Conservation (phyloP, 495 filamentous ascomycete genomes). For the Neurospora discreta region DNA sequence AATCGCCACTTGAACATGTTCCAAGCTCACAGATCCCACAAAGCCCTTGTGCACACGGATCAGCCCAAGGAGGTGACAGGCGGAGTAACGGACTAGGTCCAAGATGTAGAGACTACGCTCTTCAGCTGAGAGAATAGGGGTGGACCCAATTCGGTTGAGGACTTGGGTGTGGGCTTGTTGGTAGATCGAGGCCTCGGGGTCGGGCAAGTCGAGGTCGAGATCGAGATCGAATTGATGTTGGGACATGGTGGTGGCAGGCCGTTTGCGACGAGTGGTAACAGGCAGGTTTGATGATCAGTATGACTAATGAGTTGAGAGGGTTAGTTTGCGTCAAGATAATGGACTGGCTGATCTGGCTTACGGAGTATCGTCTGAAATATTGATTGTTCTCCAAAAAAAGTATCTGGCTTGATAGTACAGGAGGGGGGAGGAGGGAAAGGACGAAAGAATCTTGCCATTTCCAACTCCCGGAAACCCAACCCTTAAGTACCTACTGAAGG, state of each 20-base stretch:
- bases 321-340: not conserved
- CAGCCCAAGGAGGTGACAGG: not conserved
- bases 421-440: too few relatives aligned
- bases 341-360: not conserved
- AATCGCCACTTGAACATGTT: not conserved
- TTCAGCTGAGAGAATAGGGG: not conserved
- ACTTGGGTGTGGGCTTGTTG: not conserved
- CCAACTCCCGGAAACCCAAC: not conserved
- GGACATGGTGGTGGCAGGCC: too few relatives aligned
- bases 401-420: not conserved
- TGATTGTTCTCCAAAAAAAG: not conserved
- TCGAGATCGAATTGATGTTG: too few relatives aligned
- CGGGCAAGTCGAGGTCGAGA: not conserved
- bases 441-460: not conserved
- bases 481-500: not conserved
- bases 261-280: not conserved
- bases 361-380: not conserved
- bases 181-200: not conserved
- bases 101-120: not conserved
- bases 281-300: not conserved
- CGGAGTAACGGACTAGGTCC: not conserved
- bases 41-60: not conserved
- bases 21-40: not conserved
- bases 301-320: not conserved
- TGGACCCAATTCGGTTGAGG: not conserved